Base-by-base conservation (phyloP, 2,329 filamentous ascomycete species). In the Fusarium sp. region DNA sequence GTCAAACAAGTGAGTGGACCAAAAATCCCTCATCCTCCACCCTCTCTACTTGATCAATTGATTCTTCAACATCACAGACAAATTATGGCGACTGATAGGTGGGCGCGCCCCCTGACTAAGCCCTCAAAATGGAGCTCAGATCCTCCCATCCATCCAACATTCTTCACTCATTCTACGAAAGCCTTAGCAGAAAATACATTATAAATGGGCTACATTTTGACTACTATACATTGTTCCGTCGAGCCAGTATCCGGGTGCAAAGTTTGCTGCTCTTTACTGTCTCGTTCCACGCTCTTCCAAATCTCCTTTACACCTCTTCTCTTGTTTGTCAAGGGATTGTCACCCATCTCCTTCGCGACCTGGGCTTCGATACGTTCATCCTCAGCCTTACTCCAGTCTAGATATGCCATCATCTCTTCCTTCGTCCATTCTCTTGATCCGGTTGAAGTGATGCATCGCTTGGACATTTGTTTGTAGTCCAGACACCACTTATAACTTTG, bases 401-500 rank as follows among this genome's bases (percentile, higher is more conserved):
- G 14, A 50, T 20, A 48, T 48, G 54, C 54, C 18, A 58, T 58
- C 16, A 43, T 59, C 35, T 59, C 56, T 41, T 59, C 33, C 33
- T 59, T 59, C 16, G 14, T 43, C 56, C 37, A 59, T 29, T 41
- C 70, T 76, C 48, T 52, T 27, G 50, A 66, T 24, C 71, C 64
- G 57, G 33, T 63, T 29, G 62, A 64, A 56, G 52, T 69, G 31
- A 27, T 68, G 43, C 64, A 48, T 64, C 33, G 59, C 35, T 57
- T 72, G 4, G n/a, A 62, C 45, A 69, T 74, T 39, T 73, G 68
- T 63, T 65, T 73, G 27, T 64, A 77, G 41, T 76, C 63, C 6
- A 75, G 54, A 22, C 41, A 77, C 72, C 67, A 78, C 41, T 71
- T 43, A 33, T 76, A 76, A 27, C 57, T 71, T 37, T 50, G 41